Percentiles rank a stretch among this genome's conserved stretches.
phyloP scores from a whole-genome alignment of 2,329 filamentous ascomycete genomes.

The Monilinia vaccinii-corymbosi region DNA sequence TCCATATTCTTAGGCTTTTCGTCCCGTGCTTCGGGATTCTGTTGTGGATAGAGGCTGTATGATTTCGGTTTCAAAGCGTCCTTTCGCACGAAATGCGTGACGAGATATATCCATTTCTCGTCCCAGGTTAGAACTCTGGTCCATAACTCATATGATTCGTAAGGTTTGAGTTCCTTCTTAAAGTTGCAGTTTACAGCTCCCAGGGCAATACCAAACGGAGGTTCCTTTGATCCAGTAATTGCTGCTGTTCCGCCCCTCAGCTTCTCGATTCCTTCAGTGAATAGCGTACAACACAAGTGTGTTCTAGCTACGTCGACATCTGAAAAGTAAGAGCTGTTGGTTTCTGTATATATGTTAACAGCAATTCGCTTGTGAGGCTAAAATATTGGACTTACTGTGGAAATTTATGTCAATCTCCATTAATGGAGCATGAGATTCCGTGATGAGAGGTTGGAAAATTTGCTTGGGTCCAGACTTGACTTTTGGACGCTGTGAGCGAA shows the following conservation, averaged over 20 bases:
- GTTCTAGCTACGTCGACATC: slow-evolving; percentile 61
- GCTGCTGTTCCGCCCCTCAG: slow-evolving; percentile 30
- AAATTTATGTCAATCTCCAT: slow-evolving; percentile 64
- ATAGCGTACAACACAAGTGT: slow-evolving; percentile 48
- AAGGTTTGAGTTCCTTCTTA: slow-evolving; percentile 60
- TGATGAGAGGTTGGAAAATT: slow-evolving; percentile 55
- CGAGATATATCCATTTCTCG: slow-evolving; percentile 66
- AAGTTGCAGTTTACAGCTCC: slow-evolving; percentile 52
- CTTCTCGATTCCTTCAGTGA: slow-evolving; percentile 28
- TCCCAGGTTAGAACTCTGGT: slow-evolving; percentile 66
- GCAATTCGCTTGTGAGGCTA: background rate
- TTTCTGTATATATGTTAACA: slow-evolving; percentile 32
- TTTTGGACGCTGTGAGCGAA: slow-evolving; percentile 36
- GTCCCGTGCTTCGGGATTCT: slow-evolving; percentile 14
- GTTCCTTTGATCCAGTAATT: slow-evolving; percentile 26
- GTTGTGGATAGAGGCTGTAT: slow-evolving; percentile 30
- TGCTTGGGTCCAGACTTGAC: slow-evolving; percentile 38
- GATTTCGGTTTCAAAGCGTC: slow-evolving; percentile 30
- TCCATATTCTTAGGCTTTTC: background rate
- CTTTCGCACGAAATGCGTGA: slow-evolving; percentile 41
- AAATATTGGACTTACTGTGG: slow-evolving; percentile 37
- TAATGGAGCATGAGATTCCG: slow-evolving; percentile 50
- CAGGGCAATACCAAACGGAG: slow-evolving; percentile 33
- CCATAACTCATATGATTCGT: slow-evolving; percentile 65
- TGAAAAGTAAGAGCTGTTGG: slow-evolving; percentile 61